A percentile compares a stretch with the other conserved stretches of the same genome.
These are phyloP conservation scores for Neocucurbitaria cava DNA, from an alignment of 2,329 filamentous ascomycete genomes.

Conservation along the genomic window DNA sequence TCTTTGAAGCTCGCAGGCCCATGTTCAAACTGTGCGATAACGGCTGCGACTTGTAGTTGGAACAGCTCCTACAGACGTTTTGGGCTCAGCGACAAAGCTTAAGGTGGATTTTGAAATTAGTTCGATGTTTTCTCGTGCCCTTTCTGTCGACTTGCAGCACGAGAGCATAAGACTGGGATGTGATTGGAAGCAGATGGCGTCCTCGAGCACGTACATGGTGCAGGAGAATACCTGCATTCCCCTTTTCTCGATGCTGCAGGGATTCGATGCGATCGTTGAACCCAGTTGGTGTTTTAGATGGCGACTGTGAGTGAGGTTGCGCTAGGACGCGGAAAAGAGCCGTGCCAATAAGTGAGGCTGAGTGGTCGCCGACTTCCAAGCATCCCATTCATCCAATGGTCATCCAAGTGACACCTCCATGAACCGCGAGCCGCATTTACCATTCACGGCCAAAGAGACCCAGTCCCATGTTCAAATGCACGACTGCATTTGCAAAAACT, in stretches of 20 bases:
- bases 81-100: constrained; percentile 5
- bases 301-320: neutral
- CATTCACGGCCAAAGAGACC: constrained; percentile 1
- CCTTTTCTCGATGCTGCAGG: constrained; percentile 21
- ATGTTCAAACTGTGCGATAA: constrained; percentile 4
- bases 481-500: constrained; percentile 2
- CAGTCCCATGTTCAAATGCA: constrained; percentile 1
- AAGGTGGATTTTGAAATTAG: constrained; percentile 14
- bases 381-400: constrained; percentile 10
- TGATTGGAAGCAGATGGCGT: constrained; percentile 6
- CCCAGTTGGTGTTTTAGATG: neutral
- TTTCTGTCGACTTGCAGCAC: neutral
- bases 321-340: constrained; percentile 11
- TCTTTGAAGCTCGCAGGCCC: constrained; percentile 11
- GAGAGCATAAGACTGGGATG: constrained; percentile 2
- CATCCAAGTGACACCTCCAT: constrained; percentile 16
- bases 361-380: constrained; percentile 33
- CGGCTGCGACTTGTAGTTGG: constrained; percentile 3
- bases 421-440: constrained; percentile 8
- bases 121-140: constrained; percentile 13
- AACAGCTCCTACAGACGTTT: constrained; percentile 1
- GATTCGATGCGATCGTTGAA: constrained; percentile 3
- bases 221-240: constrained; percentile 16
- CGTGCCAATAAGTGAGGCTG: constrained; percentile 36
- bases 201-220: constrained; percentile 12